Conservation (phyloP, 192 early-diverging fungal species). For the Umbelopsis ramanniana region DNA sequence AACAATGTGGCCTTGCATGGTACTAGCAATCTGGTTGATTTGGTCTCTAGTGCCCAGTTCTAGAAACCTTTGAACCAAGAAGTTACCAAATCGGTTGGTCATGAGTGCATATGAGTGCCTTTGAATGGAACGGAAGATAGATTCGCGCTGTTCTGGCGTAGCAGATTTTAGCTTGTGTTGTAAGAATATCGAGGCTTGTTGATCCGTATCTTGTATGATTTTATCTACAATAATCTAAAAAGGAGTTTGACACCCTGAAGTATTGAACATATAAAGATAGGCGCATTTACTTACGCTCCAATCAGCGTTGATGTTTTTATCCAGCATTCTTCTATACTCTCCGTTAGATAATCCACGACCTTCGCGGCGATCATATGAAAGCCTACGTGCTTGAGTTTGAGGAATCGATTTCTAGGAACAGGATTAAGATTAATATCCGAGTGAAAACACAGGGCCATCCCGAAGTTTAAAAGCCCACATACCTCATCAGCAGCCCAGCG, state of each 20-base stretch:
- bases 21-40: constrained; percentile 53
- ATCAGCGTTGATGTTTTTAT: constrained; percentile 37
- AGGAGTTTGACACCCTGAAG: background rate
- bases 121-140: constrained; percentile 66
- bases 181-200: constrained; percentile 71
- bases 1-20: constrained; percentile 67
- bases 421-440: constrained; percentile 7
- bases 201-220: constrained; percentile 73
- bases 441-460: too few species aligned
- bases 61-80: constrained; percentile 72
- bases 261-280: background rate
- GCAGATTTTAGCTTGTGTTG: constrained; percentile 72
- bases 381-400: background rate
- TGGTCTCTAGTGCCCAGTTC: constrained; percentile 67
- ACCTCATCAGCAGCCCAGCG: constrained; percentile 32
- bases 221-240: constrained; percentile 65
- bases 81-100: constrained; percentile 81
- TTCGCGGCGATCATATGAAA: constrained; percentile 31
- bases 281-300: constrained; percentile 37
- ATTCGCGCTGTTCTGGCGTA: constrained; percentile 51
- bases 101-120: constrained; percentile 60
- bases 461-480: background rate
- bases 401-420: constrained; percentile 11
- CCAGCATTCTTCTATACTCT: constrained; percentile 25
- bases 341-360: background rate